Evolutionary conservation across 2,329 filamentous ascomycete species (phyloP).

Genomic region (Aspergillus amoenus): DNA sequence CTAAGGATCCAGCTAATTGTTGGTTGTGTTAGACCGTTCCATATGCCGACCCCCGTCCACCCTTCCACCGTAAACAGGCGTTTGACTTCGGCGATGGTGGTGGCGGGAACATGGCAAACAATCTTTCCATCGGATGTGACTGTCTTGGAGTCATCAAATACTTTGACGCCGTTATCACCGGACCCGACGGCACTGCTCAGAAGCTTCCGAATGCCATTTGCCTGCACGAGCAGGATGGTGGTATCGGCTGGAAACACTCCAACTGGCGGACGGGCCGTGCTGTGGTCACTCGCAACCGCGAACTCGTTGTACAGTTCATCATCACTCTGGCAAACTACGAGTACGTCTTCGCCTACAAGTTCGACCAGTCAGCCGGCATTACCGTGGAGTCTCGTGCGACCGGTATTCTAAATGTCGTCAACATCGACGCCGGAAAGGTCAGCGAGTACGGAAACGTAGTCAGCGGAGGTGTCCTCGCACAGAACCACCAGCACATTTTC

Average conservation of each 20-base stretch:
- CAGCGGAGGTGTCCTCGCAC: slow-evolving; percentile 64
- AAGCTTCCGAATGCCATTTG: slow-evolving; percentile 63
- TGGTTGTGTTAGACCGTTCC: slow-evolving; percentile 48
- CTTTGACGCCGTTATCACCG: slow-evolving; percentile 58
- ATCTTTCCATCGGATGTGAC: slow-evolving; percentile 51
- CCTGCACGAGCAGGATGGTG: slow-evolving; percentile 65
- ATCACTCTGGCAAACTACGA: slow-evolving; percentile 60
- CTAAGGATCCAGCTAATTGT: not conserved
- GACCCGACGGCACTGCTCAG: slow-evolving; percentile 54
- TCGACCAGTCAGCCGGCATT: slow-evolving; percentile 59
- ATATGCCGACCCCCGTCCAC: slow-evolving; percentile 64
- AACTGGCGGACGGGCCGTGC: slow-evolving; percentile 65
- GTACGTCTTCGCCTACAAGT: slow-evolving; percentile 51
- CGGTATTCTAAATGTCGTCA: slow-evolving; percentile 64
- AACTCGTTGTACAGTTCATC: slow-evolving; percentile 64
- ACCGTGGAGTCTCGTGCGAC: slow-evolving; percentile 68
- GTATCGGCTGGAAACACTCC: slow-evolving; percentile 68
- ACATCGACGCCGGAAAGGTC: slow-evolving; percentile 59
- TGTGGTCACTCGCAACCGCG: slow-evolving; percentile 59
- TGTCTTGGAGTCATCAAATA: slow-evolving; percentile 67
- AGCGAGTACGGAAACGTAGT: slow-evolving; percentile 67
- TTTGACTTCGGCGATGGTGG: slow-evolving; percentile 72
- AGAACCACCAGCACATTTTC: slow-evolving; percentile 75
- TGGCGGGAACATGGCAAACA: slow-evolving; percentile 66
- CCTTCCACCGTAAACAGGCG: slow-evolving; percentile 68